These are phyloP conservation scores for Kwoniella botswanensis DNA, from an alignment of 768 basidiomycete species.

Conservation along the genomic window DNA sequence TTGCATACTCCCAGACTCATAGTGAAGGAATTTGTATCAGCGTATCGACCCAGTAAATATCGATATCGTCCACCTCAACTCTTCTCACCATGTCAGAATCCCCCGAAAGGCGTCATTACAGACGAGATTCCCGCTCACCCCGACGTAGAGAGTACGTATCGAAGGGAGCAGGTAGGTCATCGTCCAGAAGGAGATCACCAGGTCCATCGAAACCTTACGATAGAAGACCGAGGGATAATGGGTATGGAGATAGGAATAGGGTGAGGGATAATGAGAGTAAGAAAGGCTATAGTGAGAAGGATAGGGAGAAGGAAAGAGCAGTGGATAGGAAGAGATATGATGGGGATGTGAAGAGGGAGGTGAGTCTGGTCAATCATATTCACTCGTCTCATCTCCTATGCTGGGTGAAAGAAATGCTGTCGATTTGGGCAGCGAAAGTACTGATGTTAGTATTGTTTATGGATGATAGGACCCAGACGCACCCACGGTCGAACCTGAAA, in stretches of 20 bases:
- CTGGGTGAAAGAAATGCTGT: not conserved
- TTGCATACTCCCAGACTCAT: too few species aligned
- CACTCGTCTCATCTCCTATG: too few species aligned
- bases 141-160: constrained; percentile 31
- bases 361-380: constrained; percentile 5
- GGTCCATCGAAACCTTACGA: constrained; percentile 13
- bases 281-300: constrained; percentile 41
- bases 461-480: constrained; percentile 56
- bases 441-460: not conserved
- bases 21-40: too few species aligned
- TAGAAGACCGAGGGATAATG: constrained; percentile 41
- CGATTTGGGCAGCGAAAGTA: not conserved
- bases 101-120: constrained; percentile 23
- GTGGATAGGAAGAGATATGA: constrained; percentile 52
- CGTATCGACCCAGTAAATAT: too few species aligned
- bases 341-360: constrained; percentile 38
- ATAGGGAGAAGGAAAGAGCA: constrained; percentile 55
- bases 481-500: constrained; percentile 63
- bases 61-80: too few species aligned
- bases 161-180: constrained; percentile 40
- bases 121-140: constrained; percentile 38
- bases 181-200: constrained; percentile 34
- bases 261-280: constrained; percentile 29
- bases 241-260: constrained; percentile 40
- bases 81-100: constrained; percentile 20